These are phyloP conservation scores for Eucalyptus melliodora DNA, from an alignment of 345 rosid genomes.

Conservation along the genomic window DNA sequence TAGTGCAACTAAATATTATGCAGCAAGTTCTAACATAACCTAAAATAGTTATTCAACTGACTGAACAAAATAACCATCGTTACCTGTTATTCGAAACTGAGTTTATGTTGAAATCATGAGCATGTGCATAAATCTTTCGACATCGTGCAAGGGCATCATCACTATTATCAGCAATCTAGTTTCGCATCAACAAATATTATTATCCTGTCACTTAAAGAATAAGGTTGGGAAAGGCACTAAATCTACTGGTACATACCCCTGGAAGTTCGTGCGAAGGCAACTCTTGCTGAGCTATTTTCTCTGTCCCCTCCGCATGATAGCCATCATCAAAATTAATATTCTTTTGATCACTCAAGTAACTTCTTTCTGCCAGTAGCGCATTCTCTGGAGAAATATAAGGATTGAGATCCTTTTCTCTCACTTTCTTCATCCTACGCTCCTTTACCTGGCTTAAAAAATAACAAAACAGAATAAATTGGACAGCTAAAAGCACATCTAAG, in stretches of 20 bases:
- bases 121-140: constrained; percentile 50
- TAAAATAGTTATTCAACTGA: background rate
- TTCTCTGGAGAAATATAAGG: constrained; percentile 38
- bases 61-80: background rate
- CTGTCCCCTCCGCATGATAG: constrained; percentile 14
- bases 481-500: background rate
- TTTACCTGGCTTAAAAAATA: constrained; percentile 26
- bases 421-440: constrained; percentile 34
- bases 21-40: background rate
- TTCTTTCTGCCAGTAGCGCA: constrained; percentile 40
- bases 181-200: constrained; percentile 2
- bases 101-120: constrained; percentile 78
- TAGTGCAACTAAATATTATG: background rate
- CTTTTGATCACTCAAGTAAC: constrained; percentile 23
- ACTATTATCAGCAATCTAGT: constrained; percentile 28
- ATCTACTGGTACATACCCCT: constrained; percentile 14
- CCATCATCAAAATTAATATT: constrained; percentile 17
- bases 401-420: constrained; percentile 20
- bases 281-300: constrained; percentile 3
- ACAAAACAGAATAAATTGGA: background rate
- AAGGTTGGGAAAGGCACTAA: background rate
- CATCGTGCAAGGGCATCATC: constrained; percentile 37
- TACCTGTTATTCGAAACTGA: constrained; percentile 93
- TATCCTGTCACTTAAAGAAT: background rate
- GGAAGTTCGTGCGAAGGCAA: constrained; percentile 5